phyloP scores from a whole-genome alignment of 495 filamentous ascomycete species.

The Penicillium cataractarum region DNA sequence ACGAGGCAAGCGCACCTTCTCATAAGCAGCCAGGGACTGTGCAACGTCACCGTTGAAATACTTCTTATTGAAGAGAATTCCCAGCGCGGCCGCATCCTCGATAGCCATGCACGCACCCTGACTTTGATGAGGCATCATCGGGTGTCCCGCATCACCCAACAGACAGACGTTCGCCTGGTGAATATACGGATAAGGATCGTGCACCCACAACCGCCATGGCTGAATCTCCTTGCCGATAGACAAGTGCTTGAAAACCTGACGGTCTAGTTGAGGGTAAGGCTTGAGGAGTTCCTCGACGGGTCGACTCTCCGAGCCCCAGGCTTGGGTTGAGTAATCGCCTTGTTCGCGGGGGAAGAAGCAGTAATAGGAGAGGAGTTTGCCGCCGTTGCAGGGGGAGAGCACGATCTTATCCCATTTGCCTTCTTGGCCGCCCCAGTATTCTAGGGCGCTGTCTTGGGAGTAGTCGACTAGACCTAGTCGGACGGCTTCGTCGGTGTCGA shows the following conservation, averaged over 20 bases:
- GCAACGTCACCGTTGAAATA: constrained; percentile 47
- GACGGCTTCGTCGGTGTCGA: constrained; percentile 47
- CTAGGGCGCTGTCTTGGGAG: constrained; percentile 45
- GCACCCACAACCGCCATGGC: constrained; percentile 55
- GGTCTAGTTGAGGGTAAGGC: constrained; percentile 49
- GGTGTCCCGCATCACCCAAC: constrained; percentile 45
- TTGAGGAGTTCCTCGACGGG: constrained; percentile 47
- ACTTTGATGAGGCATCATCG: constrained; percentile 57
- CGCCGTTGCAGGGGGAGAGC: constrained; percentile 51
- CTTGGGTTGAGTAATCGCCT: constrained; percentile 46
- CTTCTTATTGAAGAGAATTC: constrained; percentile 47
- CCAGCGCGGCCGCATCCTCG: constrained; percentile 53
- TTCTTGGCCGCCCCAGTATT: constrained; percentile 55
- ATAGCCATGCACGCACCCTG: constrained; percentile 57
- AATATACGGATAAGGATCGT: constrained; percentile 49
- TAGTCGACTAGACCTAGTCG: constrained; percentile 48
- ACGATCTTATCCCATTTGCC: constrained; percentile 55
- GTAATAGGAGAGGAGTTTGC: constrained; percentile 51
- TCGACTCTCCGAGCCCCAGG: constrained; percentile 42
- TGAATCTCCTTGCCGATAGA: constrained; percentile 48
- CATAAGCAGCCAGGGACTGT: constrained; percentile 44
- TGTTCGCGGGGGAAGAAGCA: constrained; percentile 52
- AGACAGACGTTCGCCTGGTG: constrained; percentile 39
- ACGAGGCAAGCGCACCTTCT: constrained; percentile 48
- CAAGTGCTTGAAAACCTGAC: constrained; percentile 43